Conservation (phyloP, 2,329 filamentous ascomycete genomes). For the Ceratocystis huliohia region DNA sequence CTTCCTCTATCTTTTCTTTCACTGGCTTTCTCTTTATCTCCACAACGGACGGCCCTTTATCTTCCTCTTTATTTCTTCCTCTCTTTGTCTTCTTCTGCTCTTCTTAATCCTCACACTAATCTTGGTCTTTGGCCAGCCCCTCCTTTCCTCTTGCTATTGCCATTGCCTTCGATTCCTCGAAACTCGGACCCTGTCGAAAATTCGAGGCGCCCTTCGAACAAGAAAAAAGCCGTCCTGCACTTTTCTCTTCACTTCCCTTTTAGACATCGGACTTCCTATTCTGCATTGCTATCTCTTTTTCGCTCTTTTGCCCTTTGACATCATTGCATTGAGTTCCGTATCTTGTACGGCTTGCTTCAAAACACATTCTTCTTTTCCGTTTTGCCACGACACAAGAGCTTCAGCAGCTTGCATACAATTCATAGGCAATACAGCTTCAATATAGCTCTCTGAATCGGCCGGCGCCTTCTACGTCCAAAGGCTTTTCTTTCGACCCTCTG, state of each 20-base stretch:
- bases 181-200: slow-evolving; percentile 6
- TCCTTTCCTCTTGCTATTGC: not conserved
- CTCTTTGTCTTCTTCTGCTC: not conserved
- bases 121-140: slow-evolving; percentile 1
- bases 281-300: not conserved
- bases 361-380: no score
- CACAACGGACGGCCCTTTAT: not conserved
- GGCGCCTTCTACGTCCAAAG: not conserved
- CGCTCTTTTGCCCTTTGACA: not conserved
- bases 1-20: slow-evolving; percentile 6
- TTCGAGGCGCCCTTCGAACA: not conserved
- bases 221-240: not conserved
- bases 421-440: not conserved
- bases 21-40: slow-evolving; percentile 6
- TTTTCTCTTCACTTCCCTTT: slow-evolving; percentile 8
- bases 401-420: not conserved
- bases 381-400: not conserved
- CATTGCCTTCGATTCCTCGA: not conserved
- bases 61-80: not conserved
- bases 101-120: not conserved
- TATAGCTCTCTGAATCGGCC: not conserved
- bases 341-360: not conserved
- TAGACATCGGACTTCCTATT: not conserved
- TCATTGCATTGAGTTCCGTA: not conserved
- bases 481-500: slow-evolving; percentile 3